These are phyloP conservation scores for Hyaloscypha hepaticicola DNA, from an alignment of 495 filamentous ascomycete genomes.

Conservation along the genomic window DNA sequence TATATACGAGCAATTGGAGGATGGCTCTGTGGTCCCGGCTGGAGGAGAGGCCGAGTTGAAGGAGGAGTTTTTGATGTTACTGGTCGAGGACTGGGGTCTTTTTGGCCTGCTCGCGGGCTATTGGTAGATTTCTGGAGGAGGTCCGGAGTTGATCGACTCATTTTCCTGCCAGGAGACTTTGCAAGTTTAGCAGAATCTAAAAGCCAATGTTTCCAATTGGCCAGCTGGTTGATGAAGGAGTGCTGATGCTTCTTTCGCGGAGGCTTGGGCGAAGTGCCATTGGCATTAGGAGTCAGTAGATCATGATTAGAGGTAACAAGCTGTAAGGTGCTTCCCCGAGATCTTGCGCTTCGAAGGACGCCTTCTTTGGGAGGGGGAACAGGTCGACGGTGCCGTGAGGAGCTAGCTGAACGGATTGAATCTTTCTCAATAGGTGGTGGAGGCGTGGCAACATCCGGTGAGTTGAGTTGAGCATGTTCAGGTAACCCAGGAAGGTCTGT, in stretches of 20 bases:
- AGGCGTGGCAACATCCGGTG: constrained; percentile 44
- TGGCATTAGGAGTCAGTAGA: constrained; percentile 47
- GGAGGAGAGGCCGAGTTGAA: constrained; percentile 31
- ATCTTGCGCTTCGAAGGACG: constrained; percentile 56
- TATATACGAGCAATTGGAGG: constrained; percentile 50
- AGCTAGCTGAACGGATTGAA: constrained; percentile 66
- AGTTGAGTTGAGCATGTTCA: constrained; percentile 48
- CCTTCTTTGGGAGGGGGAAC: constrained; percentile 83
- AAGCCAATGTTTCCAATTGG: constrained; percentile 87
- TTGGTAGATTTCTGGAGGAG: constrained; percentile 39
- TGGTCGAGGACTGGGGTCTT: constrained; percentile 50
- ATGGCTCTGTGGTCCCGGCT: constrained; percentile 41
- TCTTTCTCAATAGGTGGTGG: constrained; percentile 77
- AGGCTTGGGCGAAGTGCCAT: constrained; percentile 54
- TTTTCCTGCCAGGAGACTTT: constrained; percentile 60
- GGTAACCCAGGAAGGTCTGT: constrained; percentile 73
- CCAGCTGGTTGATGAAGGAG: constrained; percentile 72
- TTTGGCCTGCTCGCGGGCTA: constrained; percentile 38
- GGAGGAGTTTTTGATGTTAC: constrained; percentile 53
- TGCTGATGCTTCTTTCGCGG: constrained; percentile 61
- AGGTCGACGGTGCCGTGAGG: constrained; percentile 67
- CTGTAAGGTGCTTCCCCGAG: constrained; percentile 75
- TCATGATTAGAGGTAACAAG: constrained; percentile 73
- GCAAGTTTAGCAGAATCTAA: constrained; percentile 73
- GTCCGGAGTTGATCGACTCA: constrained; percentile 55